phyloP scores from a whole-genome alignment of 495 filamentous ascomycete species.

The Hyaloscypha finlandica region DNA sequence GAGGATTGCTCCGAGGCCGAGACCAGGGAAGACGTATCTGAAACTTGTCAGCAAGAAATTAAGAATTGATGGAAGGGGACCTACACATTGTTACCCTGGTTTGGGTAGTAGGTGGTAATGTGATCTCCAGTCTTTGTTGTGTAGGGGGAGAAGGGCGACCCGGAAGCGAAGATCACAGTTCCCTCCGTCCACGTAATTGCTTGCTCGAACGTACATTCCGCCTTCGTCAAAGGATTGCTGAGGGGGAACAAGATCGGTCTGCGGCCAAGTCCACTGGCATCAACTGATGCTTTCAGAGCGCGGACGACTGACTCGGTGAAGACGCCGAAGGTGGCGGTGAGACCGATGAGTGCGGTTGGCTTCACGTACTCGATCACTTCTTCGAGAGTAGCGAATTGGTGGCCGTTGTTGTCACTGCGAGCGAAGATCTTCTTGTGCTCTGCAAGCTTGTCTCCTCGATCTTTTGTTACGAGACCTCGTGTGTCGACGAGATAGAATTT shows the following conservation, averaged over 20 bases:
- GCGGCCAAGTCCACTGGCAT: slow-evolving; percentile 71
- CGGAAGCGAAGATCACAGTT: slow-evolving; percentile 89
- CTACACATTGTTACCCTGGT: slow-evolving; percentile 81
- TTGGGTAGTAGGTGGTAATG: slow-evolving; percentile 74
- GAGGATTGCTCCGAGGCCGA: slow-evolving; percentile 92
- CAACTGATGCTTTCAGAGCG: slow-evolving; percentile 69
- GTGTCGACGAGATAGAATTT: slow-evolving; percentile 99
- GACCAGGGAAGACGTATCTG: slow-evolving; percentile 91
- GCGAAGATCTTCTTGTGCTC: slow-evolving; percentile 99
- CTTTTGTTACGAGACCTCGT: slow-evolving; percentile 89
- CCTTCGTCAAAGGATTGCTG: slow-evolving; percentile 92
- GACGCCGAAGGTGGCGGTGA: slow-evolving; percentile 91
- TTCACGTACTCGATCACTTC: slow-evolving; percentile 92
- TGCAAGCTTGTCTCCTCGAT: slow-evolving; percentile 90
- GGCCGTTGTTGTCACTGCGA: slow-evolving; percentile 85
- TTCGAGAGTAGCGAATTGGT: slow-evolving; percentile 86
- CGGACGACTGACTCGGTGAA: slow-evolving; percentile 87
- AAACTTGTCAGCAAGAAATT: background rate
- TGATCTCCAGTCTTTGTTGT: slow-evolving; percentile 64
- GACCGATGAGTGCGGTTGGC: slow-evolving; percentile 91
- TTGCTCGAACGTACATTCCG: slow-evolving; percentile 94
- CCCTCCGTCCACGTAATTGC: slow-evolving; percentile 87
- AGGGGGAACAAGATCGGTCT: slow-evolving; percentile 90
- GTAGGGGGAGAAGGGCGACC: slow-evolving; percentile 85
- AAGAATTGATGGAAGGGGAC: background rate